These are phyloP conservation scores for Escallonia herrerae DNA, from an alignment of 129 eudicot species.

Conservation along the genomic window DNA sequence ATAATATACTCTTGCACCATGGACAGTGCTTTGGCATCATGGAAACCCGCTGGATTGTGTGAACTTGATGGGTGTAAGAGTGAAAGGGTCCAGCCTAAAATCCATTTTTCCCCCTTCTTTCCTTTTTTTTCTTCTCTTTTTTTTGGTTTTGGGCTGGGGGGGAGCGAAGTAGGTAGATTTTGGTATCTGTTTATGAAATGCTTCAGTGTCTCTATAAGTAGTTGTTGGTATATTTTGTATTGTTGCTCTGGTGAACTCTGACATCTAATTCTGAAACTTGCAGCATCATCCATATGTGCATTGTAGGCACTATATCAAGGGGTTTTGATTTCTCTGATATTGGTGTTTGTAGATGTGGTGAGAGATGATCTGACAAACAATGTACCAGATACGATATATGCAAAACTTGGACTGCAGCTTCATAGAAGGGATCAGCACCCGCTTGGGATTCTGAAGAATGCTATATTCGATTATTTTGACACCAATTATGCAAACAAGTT, in stretches of 20 bases:
- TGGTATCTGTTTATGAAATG: neutral
- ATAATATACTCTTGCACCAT: too few species aligned
- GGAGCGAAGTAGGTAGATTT: too few species aligned
- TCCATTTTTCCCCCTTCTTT: neutral
- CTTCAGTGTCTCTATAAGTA: neutral
- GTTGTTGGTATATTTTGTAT: neutral
- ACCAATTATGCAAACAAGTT: constrained; percentile 27
- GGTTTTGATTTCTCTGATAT: too few species aligned
- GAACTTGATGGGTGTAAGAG: too few species aligned
- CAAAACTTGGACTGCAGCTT: constrained; percentile 93
- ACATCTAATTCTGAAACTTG: too few species aligned
- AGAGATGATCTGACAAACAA: constrained; percentile 92
- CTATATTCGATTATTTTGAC: constrained; percentile 44
- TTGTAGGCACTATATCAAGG: too few species aligned
- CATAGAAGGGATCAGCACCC: constrained; percentile 89
- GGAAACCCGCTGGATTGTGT: too few species aligned
- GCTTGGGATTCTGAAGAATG: constrained; percentile 50
- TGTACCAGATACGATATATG: constrained; percentile 79
- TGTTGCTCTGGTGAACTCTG: constrained; percentile 37
- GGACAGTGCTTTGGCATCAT: too few species aligned
- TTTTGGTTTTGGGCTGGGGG: neutral
- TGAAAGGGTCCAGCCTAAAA: too few species aligned
- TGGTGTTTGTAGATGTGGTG: constrained; percentile 59
- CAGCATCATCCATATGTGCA: too few species aligned
- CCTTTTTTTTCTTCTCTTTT: neutral